Base-by-base conservation (phyloP, 202 grass and related monocot species). In the Zoysia matrella region DNA sequence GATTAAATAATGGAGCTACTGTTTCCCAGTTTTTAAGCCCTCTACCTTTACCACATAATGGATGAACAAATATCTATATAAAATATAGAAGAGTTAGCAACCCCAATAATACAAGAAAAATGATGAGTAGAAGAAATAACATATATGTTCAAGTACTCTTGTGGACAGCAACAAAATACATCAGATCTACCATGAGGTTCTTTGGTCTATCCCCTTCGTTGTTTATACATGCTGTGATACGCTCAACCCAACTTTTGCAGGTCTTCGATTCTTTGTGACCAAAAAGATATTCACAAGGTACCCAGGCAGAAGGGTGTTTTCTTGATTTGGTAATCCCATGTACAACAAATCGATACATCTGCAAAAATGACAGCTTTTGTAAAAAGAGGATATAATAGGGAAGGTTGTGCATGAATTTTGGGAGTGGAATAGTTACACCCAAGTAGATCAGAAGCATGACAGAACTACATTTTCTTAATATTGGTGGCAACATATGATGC, bases 1-100 rank as follows among this genome's bases (percentile, higher is more conserved):
- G 74, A 71, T 22, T 52, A 91, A 98, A 98, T 83, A 98, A 84
- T 72, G 90, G 90, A 80, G 84, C 87, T 67, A 95, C 89, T 41
- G 44, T 87, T 77, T 93, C 88, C 95, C 95, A 98, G 52, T 88
- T 98, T 68, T 67, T 91, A 45, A 60, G 4, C 40, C 92, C 92
- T 83, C 80, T 91, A 79, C 87, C 87, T 91, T 95, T 98, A 84
- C 95, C 95, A 81, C 95, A 98, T 5, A 93, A 75, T 79, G 92
- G 95, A 85, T 98, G 95, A 50, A 98, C 92, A 90, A 98, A 91
- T 84, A 98, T 89, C 95, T 98, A 67, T 50, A 94, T 36, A 39
- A 2, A 3, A n/a, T 74, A 55, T 42, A 16, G 4, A 73, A 55
- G 2, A 73, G 18, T 74, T 78, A 78, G 48, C 66, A 55, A 13